Conservation (phyloP, 352 stramenopile species). For the Phytophthora sojae region DNA sequence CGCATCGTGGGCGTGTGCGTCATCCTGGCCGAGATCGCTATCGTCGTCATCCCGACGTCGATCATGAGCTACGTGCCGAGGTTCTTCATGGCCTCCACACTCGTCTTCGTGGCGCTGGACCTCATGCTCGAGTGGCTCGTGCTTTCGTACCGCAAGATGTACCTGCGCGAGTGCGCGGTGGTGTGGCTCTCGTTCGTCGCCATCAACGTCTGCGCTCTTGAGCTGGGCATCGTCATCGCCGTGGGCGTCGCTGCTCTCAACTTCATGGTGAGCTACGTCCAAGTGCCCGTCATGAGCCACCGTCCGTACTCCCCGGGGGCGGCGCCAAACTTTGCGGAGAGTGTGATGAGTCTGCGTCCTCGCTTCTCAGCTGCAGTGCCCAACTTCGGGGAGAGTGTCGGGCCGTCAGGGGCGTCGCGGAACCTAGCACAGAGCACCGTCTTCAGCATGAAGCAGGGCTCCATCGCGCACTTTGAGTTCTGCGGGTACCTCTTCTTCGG, state of each 20-base stretch:
- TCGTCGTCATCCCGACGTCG: slow-evolving; percentile 90
- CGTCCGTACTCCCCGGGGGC: slow-evolving; percentile 48
- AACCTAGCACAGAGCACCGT: slow-evolving; percentile 52
- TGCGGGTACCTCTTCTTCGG: slow-evolving; percentile 87
- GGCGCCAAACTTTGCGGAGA: slow-evolving; percentile 40
- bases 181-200: slow-evolving; percentile 92
- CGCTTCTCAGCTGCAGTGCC: slow-evolving; percentile 60
- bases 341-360: slow-evolving; percentile 56
- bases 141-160: slow-evolving; percentile 76
- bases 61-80: slow-evolving; percentile 95
- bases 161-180: slow-evolving; percentile 91
- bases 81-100: slow-evolving; percentile 96
- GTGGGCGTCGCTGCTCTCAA: slow-evolving; percentile 88
- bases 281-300: slow-evolving; percentile 61
- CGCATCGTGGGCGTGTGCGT: slow-evolving; percentile 91
- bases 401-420: slow-evolving; percentile 43
- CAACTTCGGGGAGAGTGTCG: slow-evolving; percentile 28
- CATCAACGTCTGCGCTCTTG: slow-evolving; percentile 94
- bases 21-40: slow-evolving; percentile 82
- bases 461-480: slow-evolving; percentile 77
- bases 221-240: slow-evolving; percentile 94
- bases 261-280: slow-evolving; percentile 77
- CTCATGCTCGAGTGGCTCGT: slow-evolving; percentile 97
- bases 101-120: slow-evolving; percentile 97
- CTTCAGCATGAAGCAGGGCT: slow-evolving; percentile 57